These are phyloP conservation scores for Pythium biforme DNA, from an alignment of 352 stramenopile species.

Conservation along the genomic window DNA sequence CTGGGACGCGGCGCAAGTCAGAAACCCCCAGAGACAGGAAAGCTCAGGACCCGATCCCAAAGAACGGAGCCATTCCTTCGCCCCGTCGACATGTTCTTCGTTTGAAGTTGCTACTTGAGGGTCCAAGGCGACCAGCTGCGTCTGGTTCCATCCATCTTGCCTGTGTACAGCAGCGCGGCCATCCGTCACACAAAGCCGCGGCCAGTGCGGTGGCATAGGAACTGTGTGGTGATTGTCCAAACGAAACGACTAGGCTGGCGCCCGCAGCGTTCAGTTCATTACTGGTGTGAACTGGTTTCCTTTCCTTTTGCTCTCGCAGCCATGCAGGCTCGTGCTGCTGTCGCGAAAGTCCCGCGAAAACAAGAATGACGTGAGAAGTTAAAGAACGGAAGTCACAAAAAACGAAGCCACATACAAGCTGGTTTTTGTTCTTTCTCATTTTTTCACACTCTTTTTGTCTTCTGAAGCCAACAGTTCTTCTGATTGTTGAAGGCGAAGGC, in stretches of 20 bases:
- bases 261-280: too few relatives aligned
- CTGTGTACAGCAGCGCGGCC: not conserved
- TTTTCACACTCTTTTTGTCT: not conserved
- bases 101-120: constrained; percentile 17
- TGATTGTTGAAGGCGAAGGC: constrained; percentile 14
- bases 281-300: not conserved
- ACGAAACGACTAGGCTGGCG: not conserved
- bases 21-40: constrained; percentile 26
- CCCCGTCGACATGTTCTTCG: constrained; percentile 16
- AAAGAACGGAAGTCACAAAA: constrained; percentile 4
- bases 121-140: constrained; percentile 5
- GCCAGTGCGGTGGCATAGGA: not conserved
- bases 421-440: constrained; percentile 8
- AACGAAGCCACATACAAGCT: not conserved
- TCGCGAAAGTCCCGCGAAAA: too few relatives aligned
- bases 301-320: too few relatives aligned
- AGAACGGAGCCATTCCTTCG: constrained; percentile 16
- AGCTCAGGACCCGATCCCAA: not conserved
- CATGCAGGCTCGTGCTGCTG: too few relatives aligned
- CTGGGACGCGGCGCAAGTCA: constrained; percentile 18
- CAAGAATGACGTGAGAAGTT: not conserved
- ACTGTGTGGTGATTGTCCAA: not conserved
- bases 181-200: constrained; percentile 17
- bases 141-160: constrained; percentile 4
- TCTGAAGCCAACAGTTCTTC: constrained; percentile 12